Base-by-base conservation (phyloP, 257 asterid genomes). In the Nicotiana otophora region DNA sequence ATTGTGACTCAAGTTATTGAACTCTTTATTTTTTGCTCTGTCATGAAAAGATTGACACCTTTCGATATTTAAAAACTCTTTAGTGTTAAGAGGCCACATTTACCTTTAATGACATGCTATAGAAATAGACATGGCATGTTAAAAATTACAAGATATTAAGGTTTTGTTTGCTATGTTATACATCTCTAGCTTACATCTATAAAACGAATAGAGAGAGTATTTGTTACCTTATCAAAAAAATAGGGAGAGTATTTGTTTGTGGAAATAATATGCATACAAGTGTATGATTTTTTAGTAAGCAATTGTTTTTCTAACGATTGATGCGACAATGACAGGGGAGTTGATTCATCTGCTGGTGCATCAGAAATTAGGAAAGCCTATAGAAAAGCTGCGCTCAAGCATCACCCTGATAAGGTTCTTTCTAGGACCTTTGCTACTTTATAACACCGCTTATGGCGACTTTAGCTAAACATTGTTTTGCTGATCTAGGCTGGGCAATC, bases 331-430 rank as follows among this genome's bases (percentile, higher is more conserved):
- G 77, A 63, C 90, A 95, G 99, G 93, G 99, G 98, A 87, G 93
- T 95, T 75, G 96, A 94, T 83, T 90, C 97, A 81, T 87, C 97
- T 76, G 97, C 96, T 81, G 80, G 96, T 39, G 91, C 97, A 79
- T 88, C 97, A 54, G 99, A 92, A 79, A 89, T 95, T 80, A 95
- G 90, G 91, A 95, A 92, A 87, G 97, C 99, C 67, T 95, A 95
- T 83, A 92, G 96, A 81, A 94, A 87, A 91, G 97, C 99, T 87
- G 99, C 99, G 51, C 92, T 95, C 80, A 95, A 91, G 80, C 92
- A 91, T 91, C 99, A 95, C 79, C 99, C 99, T 11, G 99, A 95
- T 91, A 95, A 95, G 99, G 99, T 95, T 81, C 83, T 61, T 42
- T 82, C 67, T 42, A 61, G 48, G 65, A 39, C 33, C 10, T 67